A percentile compares a stretch with the other conserved stretches of the same genome.
These are phyloP conservation scores for Claviceps paspali DNA, from an alignment of 2,329 filamentous ascomycete species.

Conservation along the genomic window DNA sequence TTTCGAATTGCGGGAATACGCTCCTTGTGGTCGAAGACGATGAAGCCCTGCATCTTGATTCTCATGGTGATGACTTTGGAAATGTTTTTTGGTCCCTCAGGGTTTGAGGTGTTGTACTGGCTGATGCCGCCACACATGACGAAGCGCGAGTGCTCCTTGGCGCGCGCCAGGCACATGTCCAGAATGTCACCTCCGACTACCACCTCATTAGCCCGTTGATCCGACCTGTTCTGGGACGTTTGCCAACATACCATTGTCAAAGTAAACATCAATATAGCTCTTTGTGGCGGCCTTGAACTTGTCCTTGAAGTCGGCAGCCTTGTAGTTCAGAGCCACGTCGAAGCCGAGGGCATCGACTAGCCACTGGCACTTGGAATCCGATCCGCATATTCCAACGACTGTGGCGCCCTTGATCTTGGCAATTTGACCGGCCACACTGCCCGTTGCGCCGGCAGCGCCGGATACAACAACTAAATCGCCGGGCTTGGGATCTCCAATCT, in stretches of 20 bases:
- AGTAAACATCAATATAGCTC: constrained; percentile 52
- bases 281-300: constrained; percentile 45
- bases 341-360: constrained; percentile 49
- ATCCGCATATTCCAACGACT: constrained; percentile 51
- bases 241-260: constrained; percentile 40
- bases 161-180: constrained; percentile 47
- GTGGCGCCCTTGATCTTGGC: constrained; percentile 52
- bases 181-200: constrained; percentile 55
- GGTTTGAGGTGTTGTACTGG: constrained; percentile 46
- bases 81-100: constrained; percentile 41
- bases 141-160: constrained; percentile 47
- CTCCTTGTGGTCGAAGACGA: constrained; percentile 51
- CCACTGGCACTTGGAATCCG: constrained; percentile 52
- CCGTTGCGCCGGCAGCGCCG: constrained; percentile 65
- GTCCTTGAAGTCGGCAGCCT: constrained; percentile 42
- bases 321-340: constrained; percentile 55
- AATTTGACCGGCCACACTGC: constrained; percentile 62
- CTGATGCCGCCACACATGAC: constrained; percentile 58
- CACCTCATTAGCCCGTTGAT: neutral
- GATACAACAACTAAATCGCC: constrained; percentile 66
- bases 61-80: constrained; percentile 36
- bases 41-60: constrained; percentile 55
- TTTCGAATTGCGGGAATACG: constrained; percentile 42
- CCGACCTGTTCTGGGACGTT: neutral
- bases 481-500: constrained; percentile 50